phyloP scores from a whole-genome alignment of 768 basidiomycete species.

The Tubosaeta sp. region DNA sequence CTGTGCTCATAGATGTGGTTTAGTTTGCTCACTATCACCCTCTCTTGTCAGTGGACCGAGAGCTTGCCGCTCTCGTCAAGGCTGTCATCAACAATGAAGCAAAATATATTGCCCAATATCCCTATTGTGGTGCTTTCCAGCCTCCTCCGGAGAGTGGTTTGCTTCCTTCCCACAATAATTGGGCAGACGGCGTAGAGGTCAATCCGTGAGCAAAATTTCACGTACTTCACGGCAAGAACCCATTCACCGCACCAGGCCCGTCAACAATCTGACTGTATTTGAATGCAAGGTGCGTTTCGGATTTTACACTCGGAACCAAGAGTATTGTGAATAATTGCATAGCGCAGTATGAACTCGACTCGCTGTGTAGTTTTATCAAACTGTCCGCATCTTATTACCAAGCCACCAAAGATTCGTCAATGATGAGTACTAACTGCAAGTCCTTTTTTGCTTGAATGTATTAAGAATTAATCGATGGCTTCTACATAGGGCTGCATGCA shows the following conservation, averaged over 20 bases:
- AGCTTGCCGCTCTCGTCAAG: conserved; percentile 63
- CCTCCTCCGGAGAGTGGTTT: conserved; percentile 75
- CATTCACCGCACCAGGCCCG: conserved; percentile 41
- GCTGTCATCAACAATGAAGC: conserved; percentile 83
- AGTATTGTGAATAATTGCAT: neutral
- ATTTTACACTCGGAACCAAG: neutral
- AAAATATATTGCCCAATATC: conserved; percentile 65
- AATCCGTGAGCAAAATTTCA: conserved; percentile 53
- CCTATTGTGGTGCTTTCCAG: conserved; percentile 80
- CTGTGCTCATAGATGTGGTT: conserved; percentile 2
- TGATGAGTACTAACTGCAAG: conserved; percentile 69
- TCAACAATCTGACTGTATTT: conserved; percentile 67
- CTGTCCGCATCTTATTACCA: conserved; percentile 69
- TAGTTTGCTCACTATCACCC: conserved; percentile 70
- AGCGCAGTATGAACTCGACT: conserved; percentile 71
- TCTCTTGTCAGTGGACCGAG: conserved; percentile 52
- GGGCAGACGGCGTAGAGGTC: conserved; percentile 64
- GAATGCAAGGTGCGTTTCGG: conserved; percentile 65
- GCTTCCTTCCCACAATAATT: conserved; percentile 59
- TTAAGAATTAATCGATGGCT: neutral
- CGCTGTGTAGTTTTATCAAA: conserved; percentile 74
- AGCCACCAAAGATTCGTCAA: conserved; percentile 65
- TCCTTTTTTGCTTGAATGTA: conserved; percentile 1
- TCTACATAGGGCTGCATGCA: conserved; percentile 54
- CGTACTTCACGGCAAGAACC: neutral